These are phyloP conservation scores for Ilyonectria destructans DNA, from an alignment of 2,329 filamentous ascomycete genomes.

Conservation along the genomic window DNA sequence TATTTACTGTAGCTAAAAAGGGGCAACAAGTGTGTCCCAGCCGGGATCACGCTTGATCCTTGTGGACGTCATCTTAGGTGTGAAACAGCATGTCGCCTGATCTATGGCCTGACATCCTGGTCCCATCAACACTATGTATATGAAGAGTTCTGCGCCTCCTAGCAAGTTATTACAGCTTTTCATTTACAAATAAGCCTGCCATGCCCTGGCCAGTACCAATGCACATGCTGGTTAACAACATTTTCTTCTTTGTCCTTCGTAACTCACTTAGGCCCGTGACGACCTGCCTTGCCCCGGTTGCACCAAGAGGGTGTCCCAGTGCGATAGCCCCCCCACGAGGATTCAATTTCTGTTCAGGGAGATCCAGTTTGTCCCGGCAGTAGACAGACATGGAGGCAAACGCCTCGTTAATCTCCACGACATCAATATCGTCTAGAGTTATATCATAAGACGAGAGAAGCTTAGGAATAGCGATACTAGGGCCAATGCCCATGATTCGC, in stretches of 20 bases:
- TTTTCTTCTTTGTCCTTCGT: conserved; percentile 88
- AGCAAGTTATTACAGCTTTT: conserved; percentile 54
- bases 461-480: conserved; percentile 83
- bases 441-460: conserved; percentile 86
- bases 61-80: too few species aligned
- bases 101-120: too few species aligned
- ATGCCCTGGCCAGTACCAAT: conserved; percentile 81
- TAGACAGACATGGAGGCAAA: conserved; percentile 99
- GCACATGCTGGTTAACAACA: conserved; percentile 93
- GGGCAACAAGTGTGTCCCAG: too few species aligned
- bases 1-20: too few species aligned
- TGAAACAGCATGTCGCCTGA: too few species aligned
- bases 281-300: conserved; percentile 85
- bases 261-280: conserved; percentile 92
- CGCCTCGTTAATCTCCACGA: conserved; percentile 96
- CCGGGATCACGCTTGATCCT: too few species aligned
- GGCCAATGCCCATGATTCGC: conserved; percentile 96
- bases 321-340: conserved; percentile 87
- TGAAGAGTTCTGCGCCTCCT: too few species aligned
- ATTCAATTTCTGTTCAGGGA: conserved; percentile 86
- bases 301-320: conserved; percentile 86
- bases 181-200: conserved; percentile 78
- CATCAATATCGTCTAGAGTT: conserved; percentile 85
- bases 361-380: conserved; percentile 81
- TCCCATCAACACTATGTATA: too few species aligned